Evolutionary conservation across 2,329 filamentous ascomycete genomes (phyloP), one percentile per base, ranked within the genome.

Genomic region (Orbilia blumenaviensis): DNA sequence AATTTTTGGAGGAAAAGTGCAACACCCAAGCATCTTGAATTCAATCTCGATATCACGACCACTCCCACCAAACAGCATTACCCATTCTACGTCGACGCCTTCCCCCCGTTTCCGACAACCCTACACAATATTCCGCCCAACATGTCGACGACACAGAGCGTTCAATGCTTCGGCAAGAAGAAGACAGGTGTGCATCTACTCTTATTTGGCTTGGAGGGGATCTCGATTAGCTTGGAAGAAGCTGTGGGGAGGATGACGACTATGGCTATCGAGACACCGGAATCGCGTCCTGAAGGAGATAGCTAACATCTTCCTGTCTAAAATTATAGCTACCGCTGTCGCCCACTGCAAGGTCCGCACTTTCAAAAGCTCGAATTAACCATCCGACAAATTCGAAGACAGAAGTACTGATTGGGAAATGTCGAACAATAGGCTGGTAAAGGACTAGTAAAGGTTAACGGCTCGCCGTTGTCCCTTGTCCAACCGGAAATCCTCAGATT

Each of bases 91-190:
- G 64, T 60, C 64, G 64, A 76, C 72, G 36, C 10, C 36, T 29
- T 18, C 48, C n/a, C n/a, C 46, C 27, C 34, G 27, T 34, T 50
- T 46, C 64, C 58, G 48, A 69, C 72, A 48, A 58, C 44, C 63
- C 48, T 36, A 64, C 62, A 74, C 42, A 69, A 71, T 50, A 61
- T 79, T 83, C 84, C 84, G 87, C 92, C 84, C 86, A 92, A 93
- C 90, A 90, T 91, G 86, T 87, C 90, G 83, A 87, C 88, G 56
- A 68, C 78, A 82, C 90, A 92, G 87, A 91, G 89, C 86, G 91
- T 93, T 83, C 93, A 97, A 90, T 97, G 93, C 92, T 97, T 98
- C 92, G 94, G 94, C 91, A 97, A 97, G 91, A 94, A 94, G 89
- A 93, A 92, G 89, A 93, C 90, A 84, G 85, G 85, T 86, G 83